Percentiles rank a stretch among this genome's conserved stretches.
phyloP scores from a whole-genome alignment of 2,329 filamentous ascomycete species.

The Alternaria triticimaculans region DNA sequence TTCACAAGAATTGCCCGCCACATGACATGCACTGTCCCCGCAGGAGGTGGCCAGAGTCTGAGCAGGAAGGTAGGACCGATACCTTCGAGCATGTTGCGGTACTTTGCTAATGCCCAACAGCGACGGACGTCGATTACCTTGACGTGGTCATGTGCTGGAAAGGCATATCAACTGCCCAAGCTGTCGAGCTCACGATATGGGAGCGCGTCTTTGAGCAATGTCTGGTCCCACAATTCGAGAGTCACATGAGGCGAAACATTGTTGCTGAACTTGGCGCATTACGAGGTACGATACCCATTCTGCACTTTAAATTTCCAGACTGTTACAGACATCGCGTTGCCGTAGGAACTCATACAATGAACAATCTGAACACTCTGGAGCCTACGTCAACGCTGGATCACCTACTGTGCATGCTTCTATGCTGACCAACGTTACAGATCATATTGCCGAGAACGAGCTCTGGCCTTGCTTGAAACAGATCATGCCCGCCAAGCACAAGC shows the following conservation, averaged over 20 bases:
- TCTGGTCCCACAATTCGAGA: constrained; percentile 26
- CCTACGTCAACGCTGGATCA: not conserved
- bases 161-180: constrained; percentile 34
- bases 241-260: constrained; percentile 21
- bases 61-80: constrained; percentile 12
- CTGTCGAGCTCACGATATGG: constrained; percentile 42
- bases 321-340: not conserved
- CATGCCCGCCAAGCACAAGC: constrained; percentile 3
- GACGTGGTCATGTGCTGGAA: constrained; percentile 48
- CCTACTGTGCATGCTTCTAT: not conserved
- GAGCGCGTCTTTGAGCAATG: constrained; percentile 33
- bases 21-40: constrained; percentile 30
- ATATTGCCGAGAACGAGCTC: constrained; percentile 10
- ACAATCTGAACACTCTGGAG: not conserved
- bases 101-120: constrained; percentile 4
- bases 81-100: not conserved
- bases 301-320: not conserved
- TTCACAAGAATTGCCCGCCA: constrained; percentile 9
- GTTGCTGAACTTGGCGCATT: constrained; percentile 6
- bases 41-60: constrained; percentile 28
- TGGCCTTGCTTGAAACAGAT: constrained; percentile 19
- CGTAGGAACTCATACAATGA: not conserved
- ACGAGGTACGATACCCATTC: not conserved
- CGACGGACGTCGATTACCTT: constrained; percentile 32
- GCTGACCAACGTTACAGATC: constrained; percentile 11